Conservation (phyloP, 192 early-diverging fungal genomes). For the Dissophora ornata region DNA sequence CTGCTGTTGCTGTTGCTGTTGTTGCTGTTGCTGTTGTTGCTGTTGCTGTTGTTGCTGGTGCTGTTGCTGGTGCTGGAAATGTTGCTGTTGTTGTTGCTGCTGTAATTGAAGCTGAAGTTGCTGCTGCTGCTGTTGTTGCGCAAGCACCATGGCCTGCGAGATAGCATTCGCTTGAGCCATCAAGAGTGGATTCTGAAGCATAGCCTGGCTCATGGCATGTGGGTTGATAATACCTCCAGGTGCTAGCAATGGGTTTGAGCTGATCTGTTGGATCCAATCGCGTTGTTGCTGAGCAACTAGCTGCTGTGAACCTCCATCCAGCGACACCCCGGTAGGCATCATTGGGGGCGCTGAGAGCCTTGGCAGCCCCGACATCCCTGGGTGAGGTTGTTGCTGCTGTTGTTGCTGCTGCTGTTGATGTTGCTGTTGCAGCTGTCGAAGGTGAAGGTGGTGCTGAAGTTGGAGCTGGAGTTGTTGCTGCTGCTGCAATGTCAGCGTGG, state of each 20-base stretch:
- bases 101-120: constrained; percentile 23
- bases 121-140: constrained; percentile 41
- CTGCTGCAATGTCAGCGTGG: constrained; percentile 42
- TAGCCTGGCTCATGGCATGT: constrained; percentile 49
- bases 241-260: constrained; percentile 30
- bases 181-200: constrained; percentile 43
- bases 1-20: constrained; percentile 16
- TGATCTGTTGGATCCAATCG: constrained; percentile 41
- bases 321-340: constrained; percentile 1
- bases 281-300: constrained; percentile 28
- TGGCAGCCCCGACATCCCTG: constrained; percentile 6
- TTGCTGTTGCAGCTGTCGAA: constrained; percentile 49
- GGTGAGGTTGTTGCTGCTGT: constrained; percentile 21
- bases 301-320: constrained; percentile 18
- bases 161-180: constrained; percentile 52
- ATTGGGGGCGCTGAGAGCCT: constrained; percentile 1
- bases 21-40: constrained; percentile 37
- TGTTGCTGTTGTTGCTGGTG: constrained; percentile 30
- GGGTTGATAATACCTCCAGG: constrained; percentile 38
- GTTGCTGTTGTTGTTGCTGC: constrained; percentile 21
- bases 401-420: constrained; percentile 47
- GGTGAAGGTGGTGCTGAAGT: constrained; percentile 46
- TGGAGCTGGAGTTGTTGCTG: constrained; percentile 51
- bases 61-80: constrained; percentile 23
- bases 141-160: constrained; percentile 43